A percentile compares a stretch with the other conserved stretches of the same genome.
phyloP scores from a whole-genome alignment of 768 basidiomycete species.

The Mycena alexandri region DNA sequence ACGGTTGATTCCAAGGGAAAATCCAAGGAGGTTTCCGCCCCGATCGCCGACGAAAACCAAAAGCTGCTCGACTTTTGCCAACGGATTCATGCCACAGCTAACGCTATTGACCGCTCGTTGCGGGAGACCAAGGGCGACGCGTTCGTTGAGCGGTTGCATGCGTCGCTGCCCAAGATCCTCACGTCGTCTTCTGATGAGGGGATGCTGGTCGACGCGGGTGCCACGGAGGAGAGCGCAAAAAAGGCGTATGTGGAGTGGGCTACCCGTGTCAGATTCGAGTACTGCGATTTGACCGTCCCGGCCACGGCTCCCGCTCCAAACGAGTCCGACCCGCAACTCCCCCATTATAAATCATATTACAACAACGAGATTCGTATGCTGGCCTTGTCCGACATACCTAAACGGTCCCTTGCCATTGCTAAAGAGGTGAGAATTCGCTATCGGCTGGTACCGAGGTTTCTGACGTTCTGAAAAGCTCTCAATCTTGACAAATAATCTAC shows the following conservation, averaged over 20 bases:
- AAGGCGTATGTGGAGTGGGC: constrained; percentile 90
- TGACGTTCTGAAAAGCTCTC: constrained; percentile 72
- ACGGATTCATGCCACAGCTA: constrained; percentile 85
- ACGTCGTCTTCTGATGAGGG: constrained; percentile 57
- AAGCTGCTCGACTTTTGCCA: constrained; percentile 87
- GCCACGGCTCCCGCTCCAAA: constrained; percentile 37
- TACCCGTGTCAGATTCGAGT: constrained; percentile 85
- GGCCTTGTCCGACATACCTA: constrained; percentile 88
- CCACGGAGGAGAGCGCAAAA: constrained; percentile 74
- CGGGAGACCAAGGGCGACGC: constrained; percentile 90
- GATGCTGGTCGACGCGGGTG: constrained; percentile 62
- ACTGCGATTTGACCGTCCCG: constrained; percentile 84
- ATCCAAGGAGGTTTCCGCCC: constrained; percentile 63
- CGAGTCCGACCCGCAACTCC: constrained; percentile 63
- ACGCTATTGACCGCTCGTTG: constrained; percentile 89
- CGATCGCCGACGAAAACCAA: constrained; percentile 77
- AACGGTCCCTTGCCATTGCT: constrained; percentile 92
- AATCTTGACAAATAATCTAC: constrained; percentile 92
- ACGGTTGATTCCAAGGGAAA: constrained; percentile 77
- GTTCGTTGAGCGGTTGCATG: constrained; percentile 84
- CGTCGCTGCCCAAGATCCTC: constrained; percentile 80
- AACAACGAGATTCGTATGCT: constrained; percentile 89
- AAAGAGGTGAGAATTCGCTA: constrained; percentile 74
- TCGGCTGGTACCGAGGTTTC: background rate
- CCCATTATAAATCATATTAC: constrained; percentile 87